These are phyloP conservation scores for Erucastrum elatum DNA, from an alignment of 345 rosid species.

Conservation along the genomic window DNA sequence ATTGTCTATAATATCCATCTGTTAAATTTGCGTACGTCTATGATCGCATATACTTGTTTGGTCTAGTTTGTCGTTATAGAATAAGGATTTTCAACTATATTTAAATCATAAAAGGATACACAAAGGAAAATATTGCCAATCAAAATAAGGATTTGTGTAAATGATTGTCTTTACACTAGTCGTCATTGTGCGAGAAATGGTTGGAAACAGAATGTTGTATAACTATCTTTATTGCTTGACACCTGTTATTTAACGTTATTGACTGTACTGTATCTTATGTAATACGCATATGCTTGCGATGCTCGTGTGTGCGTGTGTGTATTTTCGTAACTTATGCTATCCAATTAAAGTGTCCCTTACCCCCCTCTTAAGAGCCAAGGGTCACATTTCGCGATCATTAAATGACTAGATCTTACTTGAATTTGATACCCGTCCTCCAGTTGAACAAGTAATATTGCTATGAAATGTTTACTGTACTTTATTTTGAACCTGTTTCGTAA, in stretches of 20 bases:
- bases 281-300: too few species aligned
- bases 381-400: slow-evolving; percentile 10
- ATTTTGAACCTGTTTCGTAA: neutral
- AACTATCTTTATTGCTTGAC: slow-evolving; percentile 50
- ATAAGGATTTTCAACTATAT: slow-evolving; percentile 9
- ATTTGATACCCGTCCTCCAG: neutral
- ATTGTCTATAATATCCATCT: too few species aligned
- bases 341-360: slow-evolving; percentile 22
- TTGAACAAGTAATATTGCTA: slow-evolving; percentile 26
- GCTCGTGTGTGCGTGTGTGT: slow-evolving; percentile 15
- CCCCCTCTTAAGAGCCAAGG: slow-evolving; percentile 23
- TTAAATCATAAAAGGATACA: neutral
- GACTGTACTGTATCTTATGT: slow-evolving; percentile 17
- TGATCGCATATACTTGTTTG: too few species aligned
- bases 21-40: too few species aligned
- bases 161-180: slow-evolving; percentile 46
- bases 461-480: neutral
- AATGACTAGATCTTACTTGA: neutral
- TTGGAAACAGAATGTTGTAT: slow-evolving; percentile 40
- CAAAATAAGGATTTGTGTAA: neutral
- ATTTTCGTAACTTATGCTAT: neutral
- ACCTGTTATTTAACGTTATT: slow-evolving; percentile 44
- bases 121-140: neutral
- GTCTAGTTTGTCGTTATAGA: too few species aligned
- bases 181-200: slow-evolving; percentile 36